phyloP scores from a whole-genome alignment of 495 filamentous ascomycete species.

The Aspergillus homomorphus region DNA sequence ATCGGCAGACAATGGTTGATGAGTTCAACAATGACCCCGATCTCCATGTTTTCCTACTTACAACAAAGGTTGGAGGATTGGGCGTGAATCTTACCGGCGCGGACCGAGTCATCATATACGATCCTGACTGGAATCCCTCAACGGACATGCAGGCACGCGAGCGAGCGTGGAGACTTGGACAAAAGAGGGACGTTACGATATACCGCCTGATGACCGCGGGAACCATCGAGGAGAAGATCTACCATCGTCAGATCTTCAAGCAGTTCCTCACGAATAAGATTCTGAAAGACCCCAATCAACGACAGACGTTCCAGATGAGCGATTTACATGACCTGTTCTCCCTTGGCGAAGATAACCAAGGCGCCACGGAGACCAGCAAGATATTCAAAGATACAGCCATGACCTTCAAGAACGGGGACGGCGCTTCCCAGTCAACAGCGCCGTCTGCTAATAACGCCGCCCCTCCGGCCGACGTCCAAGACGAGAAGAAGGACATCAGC shows the following conservation, averaged over 20 bases:
- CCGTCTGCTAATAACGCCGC: slow-evolving; percentile 11
- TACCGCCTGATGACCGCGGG: slow-evolving; percentile 96
- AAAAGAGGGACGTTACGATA: slow-evolving; percentile 89
- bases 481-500: slow-evolving; percentile 42
- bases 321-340: slow-evolving; percentile 91
- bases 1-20: slow-evolving; percentile 80
- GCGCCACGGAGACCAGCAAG: slow-evolving; percentile 74
- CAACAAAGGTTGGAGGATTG: slow-evolving; percentile 90
- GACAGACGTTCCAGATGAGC: slow-evolving; percentile 76
- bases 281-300: slow-evolving; percentile 84
- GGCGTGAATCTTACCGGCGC: slow-evolving; percentile 94
- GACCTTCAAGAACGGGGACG: slow-evolving; percentile 37
- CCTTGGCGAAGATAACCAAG: slow-evolving; percentile 64
- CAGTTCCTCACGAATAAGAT: slow-evolving; percentile 95
- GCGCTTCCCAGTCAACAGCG: slow-evolving; percentile 16
- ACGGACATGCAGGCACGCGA: slow-evolving; percentile 94
- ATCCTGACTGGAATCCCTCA: slow-evolving; percentile 97
- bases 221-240: slow-evolving; percentile 98
- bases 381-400: slow-evolving; percentile 84
- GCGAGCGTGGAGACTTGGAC: slow-evolving; percentile 90
- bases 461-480: slow-evolving; percentile 16
- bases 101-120: slow-evolving; percentile 93
- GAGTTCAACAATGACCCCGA: slow-evolving; percentile 81
- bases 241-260: slow-evolving; percentile 96
- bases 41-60: slow-evolving; percentile 85